These are phyloP conservation scores for Venturia oleaginea DNA, from an alignment of 2,329 filamentous ascomycete species.

Conservation along the genomic window DNA sequence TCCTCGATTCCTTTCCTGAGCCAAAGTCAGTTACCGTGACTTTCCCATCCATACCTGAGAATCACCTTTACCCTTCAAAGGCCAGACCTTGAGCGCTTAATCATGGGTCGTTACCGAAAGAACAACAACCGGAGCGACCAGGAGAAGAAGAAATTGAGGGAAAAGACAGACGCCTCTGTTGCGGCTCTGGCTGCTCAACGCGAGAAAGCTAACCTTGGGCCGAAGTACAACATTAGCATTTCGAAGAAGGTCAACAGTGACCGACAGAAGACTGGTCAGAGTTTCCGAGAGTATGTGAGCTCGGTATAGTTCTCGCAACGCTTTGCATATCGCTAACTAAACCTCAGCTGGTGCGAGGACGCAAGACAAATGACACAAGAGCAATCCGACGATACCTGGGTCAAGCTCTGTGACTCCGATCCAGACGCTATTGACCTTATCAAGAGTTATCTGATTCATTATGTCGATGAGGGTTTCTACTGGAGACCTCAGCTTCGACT, in stretches of 20 bases:
- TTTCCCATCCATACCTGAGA: too few species aligned
- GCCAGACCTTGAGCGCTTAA: too few species aligned
- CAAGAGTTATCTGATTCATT: not conserved
- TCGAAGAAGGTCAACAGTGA: not conserved
- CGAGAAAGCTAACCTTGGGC: not conserved
- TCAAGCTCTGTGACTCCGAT: not conserved
- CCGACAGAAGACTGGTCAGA: not conserved
- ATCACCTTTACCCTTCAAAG: too few species aligned
- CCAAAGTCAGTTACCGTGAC: too few species aligned
- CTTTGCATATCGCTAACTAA: not conserved
- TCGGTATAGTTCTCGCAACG: not conserved
- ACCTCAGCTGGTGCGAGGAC: not conserved
- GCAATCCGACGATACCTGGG: not conserved
- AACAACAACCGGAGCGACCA: not conserved
- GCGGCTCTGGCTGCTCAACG: not conserved
- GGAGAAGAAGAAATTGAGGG: not conserved
- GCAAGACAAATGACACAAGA: not conserved
- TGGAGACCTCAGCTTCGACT: not conserved
- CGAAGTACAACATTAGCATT: not conserved
- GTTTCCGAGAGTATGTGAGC: not conserved
- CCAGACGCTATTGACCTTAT: not conserved
- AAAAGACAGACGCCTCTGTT: not conserved
- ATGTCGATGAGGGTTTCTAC: not conserved
- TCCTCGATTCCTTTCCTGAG: too few species aligned
- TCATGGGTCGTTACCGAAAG: not conserved